Evolutionary conservation across 2,329 filamentous ascomycete genomes (phyloP), one percentile per base, ranked within the genome.

Genomic region (Monilinia fructigena): DNA sequence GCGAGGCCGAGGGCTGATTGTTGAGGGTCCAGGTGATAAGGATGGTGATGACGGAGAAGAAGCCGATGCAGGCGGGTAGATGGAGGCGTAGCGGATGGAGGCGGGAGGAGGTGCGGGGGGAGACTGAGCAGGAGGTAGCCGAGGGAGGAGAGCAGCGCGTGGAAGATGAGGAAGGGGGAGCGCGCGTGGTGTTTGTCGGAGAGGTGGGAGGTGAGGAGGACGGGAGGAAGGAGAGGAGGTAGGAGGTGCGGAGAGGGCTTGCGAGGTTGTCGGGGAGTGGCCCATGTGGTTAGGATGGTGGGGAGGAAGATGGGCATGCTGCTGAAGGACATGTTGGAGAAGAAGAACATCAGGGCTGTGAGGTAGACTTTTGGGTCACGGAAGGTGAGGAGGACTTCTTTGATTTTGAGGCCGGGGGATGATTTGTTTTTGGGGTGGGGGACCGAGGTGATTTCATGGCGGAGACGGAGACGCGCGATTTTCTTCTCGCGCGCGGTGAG

Each of bases 21-120:
- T 96, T 96, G 74, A 97, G 85, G 47, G 86, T 91, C 93, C 93
- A 97, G 1, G 91, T 89, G 66, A 97, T 90, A 71, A 93, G 89
- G 42, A 96, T 83, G 0, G 92, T 92, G 66, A 96, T 90, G 26
- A 92, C 89, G 68, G 85, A 88, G 81, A 96, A 94, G 78, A 96
- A 95, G 4, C 93, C 93, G 0, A 87, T 80, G 2, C 88, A 85
- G 2, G 93, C 92, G 0, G 91, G 75, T 89, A 96, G 10, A 96
- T 83, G 66, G 88, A 90, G 7, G 89, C 72, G 74, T 97, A 97
- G 23, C 92, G 83, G 48, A 85, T 69, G 55, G 83, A 79, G 12
- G 82, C 81, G 11, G 85, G 23, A 92, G 76, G 40, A 93, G 84
- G 67, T 87, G 78, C 40, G 81, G 79, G 11, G 85, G 82, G 23